Conservation (phyloP, 2,329 filamentous ascomycete species). For the Emydomyces testavorans region DNA sequence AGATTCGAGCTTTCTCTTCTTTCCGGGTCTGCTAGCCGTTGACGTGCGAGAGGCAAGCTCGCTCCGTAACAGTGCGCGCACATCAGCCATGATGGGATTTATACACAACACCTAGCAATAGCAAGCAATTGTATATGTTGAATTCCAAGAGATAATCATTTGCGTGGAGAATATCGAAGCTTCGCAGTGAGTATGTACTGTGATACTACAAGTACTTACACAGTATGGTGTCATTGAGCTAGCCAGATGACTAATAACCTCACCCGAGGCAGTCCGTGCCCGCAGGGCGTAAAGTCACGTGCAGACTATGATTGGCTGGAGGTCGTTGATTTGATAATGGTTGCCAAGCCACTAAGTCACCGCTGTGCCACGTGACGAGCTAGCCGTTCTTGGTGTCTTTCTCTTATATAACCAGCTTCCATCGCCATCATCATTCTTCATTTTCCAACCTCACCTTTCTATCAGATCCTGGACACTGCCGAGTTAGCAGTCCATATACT, state of each 20-base stretch:
- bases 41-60: conserved; percentile 62
- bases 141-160: too few relatives aligned
- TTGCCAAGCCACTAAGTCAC: neutral
- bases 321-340: conserved; percentile 4
- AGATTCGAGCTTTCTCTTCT: conserved; percentile 46
- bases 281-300: too few relatives aligned
- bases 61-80: conserved; percentile 65
- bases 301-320: neutral
- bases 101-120: neutral
- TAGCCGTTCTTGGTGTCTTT: conserved; percentile 1
- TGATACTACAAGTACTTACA: too few relatives aligned
- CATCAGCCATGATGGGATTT: conserved; percentile 54
- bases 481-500: neutral
- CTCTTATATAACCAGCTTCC: conserved; percentile 7
- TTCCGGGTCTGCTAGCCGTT: conserved; percentile 29
- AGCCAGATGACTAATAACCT: too few relatives aligned
- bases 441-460: neutral
- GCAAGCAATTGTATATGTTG: neutral
- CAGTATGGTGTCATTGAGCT: too few relatives aligned
- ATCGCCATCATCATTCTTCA: conserved; percentile 8
- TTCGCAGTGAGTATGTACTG: too few relatives aligned
- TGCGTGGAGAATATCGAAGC: too few relatives aligned
- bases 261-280: too few relatives aligned
- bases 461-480: neutral
- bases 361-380: neutral